Conservation (phyloP, 2,329 filamentous ascomycete genomes). For the Periconia sp. region DNA sequence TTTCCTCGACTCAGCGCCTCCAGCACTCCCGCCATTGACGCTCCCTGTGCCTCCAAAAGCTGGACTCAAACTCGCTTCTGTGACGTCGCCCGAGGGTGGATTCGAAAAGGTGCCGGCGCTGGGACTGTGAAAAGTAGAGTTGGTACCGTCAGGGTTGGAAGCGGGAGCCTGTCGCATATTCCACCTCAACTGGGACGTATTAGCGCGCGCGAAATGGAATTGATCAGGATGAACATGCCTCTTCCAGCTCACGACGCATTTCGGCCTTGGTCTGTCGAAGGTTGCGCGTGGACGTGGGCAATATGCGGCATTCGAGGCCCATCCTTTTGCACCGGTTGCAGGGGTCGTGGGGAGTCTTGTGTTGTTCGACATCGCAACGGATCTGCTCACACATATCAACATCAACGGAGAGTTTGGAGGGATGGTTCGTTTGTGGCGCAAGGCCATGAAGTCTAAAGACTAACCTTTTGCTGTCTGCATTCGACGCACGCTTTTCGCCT, state of each 20-base stretch:
- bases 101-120: conserved; percentile 17
- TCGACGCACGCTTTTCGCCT: conserved; percentile 42
- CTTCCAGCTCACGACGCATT: conserved; percentile 41
- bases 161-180: conserved; percentile 32
- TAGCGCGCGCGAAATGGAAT: too few species aligned
- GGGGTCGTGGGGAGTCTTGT: conserved; percentile 40
- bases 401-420: conserved; percentile 13
- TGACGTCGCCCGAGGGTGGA: conserved; percentile 10
- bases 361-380: conserved; percentile 42
- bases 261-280: conserved; percentile 42
- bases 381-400: conserved; percentile 27
- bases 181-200: conserved; percentile 24
- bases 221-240: conserved; percentile 3
- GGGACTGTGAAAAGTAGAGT: conserved; percentile 20
- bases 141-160: conserved; percentile 26
- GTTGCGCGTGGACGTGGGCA: conserved; percentile 41
- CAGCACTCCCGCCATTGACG: background rate
- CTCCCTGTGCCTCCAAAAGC: conserved; percentile 13
- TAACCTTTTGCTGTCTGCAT: conserved; percentile 41
- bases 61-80: conserved; percentile 34
- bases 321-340: conserved; percentile 40
- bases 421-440: background rate
- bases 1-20: conserved; percentile 24
- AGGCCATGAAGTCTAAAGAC: background rate
- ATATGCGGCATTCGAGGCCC: conserved; percentile 38